phyloP scores from a whole-genome alignment of 2,329 filamentous ascomycete species.

The Daldinia eschscholtzii region DNA sequence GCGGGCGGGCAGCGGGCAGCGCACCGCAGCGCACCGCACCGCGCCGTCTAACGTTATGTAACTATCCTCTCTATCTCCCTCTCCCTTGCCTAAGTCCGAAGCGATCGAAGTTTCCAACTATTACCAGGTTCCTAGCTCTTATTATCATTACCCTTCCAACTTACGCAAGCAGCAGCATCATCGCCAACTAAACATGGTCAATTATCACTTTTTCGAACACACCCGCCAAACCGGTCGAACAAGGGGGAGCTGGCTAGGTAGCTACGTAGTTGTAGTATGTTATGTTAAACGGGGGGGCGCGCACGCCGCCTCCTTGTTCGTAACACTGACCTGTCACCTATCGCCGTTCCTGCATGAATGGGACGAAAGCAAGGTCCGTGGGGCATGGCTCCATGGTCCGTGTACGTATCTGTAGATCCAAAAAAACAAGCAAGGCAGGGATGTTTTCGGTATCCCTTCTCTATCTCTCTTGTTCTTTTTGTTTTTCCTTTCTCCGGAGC shows the following conservation, averaged over 20 bases:
- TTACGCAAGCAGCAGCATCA: slow-evolving; percentile 4
- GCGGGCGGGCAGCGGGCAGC: neutral
- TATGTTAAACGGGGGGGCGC: neutral
- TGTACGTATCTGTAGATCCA: slow-evolving; percentile 11
- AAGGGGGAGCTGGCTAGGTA: neutral
- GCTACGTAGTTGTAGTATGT: neutral
- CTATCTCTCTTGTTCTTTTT: neutral
- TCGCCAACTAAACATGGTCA: neutral
- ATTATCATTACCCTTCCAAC: neutral
- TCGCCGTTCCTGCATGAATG: slow-evolving; percentile 38
- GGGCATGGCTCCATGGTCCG: slow-evolving; percentile 19
- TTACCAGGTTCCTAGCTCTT: neutral
- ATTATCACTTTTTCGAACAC: neutral
- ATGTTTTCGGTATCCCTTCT: neutral
- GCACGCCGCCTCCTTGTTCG: slow-evolving; percentile 24
- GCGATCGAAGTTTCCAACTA: neutral
- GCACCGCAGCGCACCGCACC: neutral
- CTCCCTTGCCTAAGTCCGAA: slow-evolving; percentile 2
- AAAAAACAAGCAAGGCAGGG: neutral
- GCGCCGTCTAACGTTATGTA: neutral
- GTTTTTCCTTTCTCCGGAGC: slow-evolving; percentile 7
- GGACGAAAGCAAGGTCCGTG: slow-evolving; percentile 15
- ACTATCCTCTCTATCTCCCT: neutral
- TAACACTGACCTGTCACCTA: slow-evolving; percentile 36
- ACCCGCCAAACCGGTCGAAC: slow-evolving; percentile 23